phyloP scores from a whole-genome alignment of 2,329 filamentous ascomycete species.

The Cadophora luteo-olivacea region DNA sequence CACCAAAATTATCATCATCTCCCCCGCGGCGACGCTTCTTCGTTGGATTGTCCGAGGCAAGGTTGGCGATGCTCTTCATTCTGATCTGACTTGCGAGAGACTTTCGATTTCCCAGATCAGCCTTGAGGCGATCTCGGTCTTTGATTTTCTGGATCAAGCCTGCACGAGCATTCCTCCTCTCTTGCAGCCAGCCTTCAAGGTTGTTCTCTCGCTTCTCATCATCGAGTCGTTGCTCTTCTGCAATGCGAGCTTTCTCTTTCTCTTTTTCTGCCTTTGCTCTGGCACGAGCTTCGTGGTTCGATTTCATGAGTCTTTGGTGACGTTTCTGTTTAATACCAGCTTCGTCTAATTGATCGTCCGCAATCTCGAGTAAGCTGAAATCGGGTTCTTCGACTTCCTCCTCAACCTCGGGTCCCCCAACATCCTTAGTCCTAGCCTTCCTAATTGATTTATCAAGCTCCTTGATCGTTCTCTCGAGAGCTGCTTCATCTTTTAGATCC shows the following conservation, averaged over 20 bases:
- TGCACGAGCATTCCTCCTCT: conserved; percentile 77
- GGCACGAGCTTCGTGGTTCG: conserved; percentile 89
- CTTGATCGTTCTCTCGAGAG: conserved; percentile 82
- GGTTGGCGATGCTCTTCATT: conserved; percentile 97
- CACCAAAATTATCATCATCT: conserved; percentile 95
- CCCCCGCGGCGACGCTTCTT: conserved; percentile 86
- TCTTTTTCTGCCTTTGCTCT: conserved; percentile 98
- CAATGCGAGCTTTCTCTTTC: conserved; percentile 82
- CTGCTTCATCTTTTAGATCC: conserved; percentile 89
- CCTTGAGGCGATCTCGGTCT: conserved; percentile 90
- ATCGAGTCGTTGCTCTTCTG: conserved; percentile 84
- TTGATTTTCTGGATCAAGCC: conserved; percentile 83
- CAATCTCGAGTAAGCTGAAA: conserved; percentile 86
- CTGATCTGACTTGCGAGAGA: conserved; percentile 94
- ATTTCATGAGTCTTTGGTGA: conserved; percentile 90
- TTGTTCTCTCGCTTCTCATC: conserved; percentile 83
- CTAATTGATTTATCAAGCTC: conserved; percentile 91
- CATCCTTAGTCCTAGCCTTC: conserved; percentile 89
- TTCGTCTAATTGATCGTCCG: conserved; percentile 93
- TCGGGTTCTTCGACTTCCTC: conserved; percentile 80
- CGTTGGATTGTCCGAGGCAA: conserved; percentile 85
- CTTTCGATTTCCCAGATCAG: conserved; percentile 94
- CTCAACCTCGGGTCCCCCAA: conserved; percentile 81
- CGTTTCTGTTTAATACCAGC: conserved; percentile 90
- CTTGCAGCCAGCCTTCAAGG: conserved; percentile 84